phyloP scores from a whole-genome alignment of 2,329 filamentous ascomycete genomes.

The Byssoonygena ceratinophila region DNA sequence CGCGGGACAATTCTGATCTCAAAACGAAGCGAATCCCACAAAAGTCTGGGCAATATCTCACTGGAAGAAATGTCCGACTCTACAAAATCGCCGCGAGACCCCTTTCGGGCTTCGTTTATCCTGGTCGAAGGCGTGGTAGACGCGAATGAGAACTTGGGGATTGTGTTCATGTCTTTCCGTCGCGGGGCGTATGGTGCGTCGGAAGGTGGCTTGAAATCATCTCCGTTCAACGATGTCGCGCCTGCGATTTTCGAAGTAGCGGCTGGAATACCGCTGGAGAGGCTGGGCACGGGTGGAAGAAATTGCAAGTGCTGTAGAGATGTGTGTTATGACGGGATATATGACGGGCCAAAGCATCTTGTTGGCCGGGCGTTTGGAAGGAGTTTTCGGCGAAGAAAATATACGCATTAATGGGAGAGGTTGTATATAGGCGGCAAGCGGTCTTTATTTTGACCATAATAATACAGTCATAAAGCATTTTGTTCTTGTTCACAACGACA shows the following conservation, averaged over 20 bases:
- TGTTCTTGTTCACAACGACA: background rate
- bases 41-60: constrained; percentile 49
- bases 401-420: background rate
- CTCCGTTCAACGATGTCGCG: constrained; percentile 57
- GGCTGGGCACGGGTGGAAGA: constrained; percentile 50
- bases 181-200: constrained; percentile 51
- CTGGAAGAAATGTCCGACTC: constrained; percentile 56
- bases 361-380: constrained; percentile 44
- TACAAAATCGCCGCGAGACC: constrained; percentile 54
- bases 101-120: constrained; percentile 51
- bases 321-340: constrained; percentile 52
- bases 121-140: constrained; percentile 51
- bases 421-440: background rate
- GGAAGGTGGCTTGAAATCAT: constrained; percentile 55
- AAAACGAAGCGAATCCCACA: constrained; percentile 53
- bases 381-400: constrained; percentile 10
- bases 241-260: constrained; percentile 53
- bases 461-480: background rate
- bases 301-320: constrained; percentile 50
- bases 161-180: constrained; percentile 56
- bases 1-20: constrained; percentile 54
- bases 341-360: constrained; percentile 48
- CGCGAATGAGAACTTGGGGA: constrained; percentile 50
- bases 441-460: background rate
- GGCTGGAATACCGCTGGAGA: constrained; percentile 49